phyloP scores from a whole-genome alignment of 139 green algal genomes.

The Volvox reticuliferus region DNA sequence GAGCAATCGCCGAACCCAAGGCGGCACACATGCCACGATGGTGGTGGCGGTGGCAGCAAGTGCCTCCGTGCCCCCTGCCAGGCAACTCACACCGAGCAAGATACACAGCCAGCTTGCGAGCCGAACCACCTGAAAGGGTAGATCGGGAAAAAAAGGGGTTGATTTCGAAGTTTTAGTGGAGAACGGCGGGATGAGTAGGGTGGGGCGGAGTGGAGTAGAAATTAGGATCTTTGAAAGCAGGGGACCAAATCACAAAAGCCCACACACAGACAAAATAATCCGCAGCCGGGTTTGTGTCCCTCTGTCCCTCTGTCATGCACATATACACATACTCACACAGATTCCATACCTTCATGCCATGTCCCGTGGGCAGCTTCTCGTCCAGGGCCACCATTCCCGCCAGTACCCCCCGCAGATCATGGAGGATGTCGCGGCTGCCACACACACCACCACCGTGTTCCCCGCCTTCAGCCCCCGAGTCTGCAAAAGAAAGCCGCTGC shows the following conservation, averaged over 20 bases:
- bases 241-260: neutral
- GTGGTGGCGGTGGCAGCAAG: conserved; percentile 13
- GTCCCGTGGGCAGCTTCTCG: conserved; percentile 71
- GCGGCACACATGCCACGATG: neutral
- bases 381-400: conserved; percentile 77
- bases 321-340: neutral
- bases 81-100: conserved; percentile 65
- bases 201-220: too few relatives aligned
- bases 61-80: conserved; percentile 57
- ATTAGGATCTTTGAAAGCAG: neutral
- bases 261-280: neutral
- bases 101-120: conserved; percentile 73
- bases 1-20: conserved; percentile 8
- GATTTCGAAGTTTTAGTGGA: neutral
- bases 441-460: conserved; percentile 86
- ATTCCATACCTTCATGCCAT: conserved; percentile 44
- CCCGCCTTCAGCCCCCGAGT: conserved; percentile 90
- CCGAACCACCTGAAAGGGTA: conserved; percentile 38
- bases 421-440: conserved; percentile 80
- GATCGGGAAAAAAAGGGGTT: neutral
- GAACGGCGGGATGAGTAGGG: too few relatives aligned
- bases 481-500: conserved; percentile 81
- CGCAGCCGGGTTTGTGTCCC: too few relatives aligned
- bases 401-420: conserved; percentile 77
- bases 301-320: neutral